These are phyloP conservation scores for Craspedostauros australis DNA, from an alignment of 108 stramenopile genomes.

Conservation along the genomic window DNA sequence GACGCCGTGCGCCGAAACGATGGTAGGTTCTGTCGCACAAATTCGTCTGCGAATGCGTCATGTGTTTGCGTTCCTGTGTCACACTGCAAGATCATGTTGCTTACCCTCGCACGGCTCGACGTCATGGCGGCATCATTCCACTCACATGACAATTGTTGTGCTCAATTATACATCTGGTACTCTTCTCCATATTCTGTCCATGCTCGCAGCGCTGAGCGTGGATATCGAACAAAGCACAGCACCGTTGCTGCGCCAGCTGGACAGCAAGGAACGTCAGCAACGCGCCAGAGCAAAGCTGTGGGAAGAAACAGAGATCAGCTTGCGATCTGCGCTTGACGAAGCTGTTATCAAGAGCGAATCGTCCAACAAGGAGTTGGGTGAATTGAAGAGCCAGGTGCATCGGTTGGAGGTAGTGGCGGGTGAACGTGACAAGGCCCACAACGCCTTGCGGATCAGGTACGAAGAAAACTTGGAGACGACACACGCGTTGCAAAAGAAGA, in stretches of 20 bases:
- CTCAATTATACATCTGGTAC: neutral
- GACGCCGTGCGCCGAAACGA: slow-evolving; percentile 81
- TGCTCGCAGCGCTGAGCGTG: slow-evolving; percentile 59
- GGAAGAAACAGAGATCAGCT: slow-evolving; percentile 64
- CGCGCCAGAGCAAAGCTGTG: slow-evolving; percentile 58
- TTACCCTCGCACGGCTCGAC: neutral
- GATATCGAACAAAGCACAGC: slow-evolving; percentile 79
- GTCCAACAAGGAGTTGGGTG: slow-evolving; percentile 53
- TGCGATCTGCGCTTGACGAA: slow-evolving; percentile 72
- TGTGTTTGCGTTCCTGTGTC: neutral
- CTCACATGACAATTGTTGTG: neutral
- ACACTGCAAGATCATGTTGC: neutral
- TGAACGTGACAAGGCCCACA: slow-evolving; percentile 48
- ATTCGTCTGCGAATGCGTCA: neutral
- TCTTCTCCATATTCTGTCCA: slow-evolving; percentile 1
- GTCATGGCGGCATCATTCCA: neutral
- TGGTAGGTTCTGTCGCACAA: slow-evolving; percentile 25
- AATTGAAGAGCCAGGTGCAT: slow-evolving; percentile 46
- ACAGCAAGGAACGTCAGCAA: slow-evolving; percentile 71
- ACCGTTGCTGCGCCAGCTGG: slow-evolving; percentile 71
- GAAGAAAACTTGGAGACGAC: slow-evolving; percentile 42
- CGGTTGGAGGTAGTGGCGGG: slow-evolving; percentile 39
- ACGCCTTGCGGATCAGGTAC: slow-evolving; percentile 21
- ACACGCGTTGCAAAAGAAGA: slow-evolving; percentile 23
- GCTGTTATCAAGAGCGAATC: slow-evolving; percentile 54